A percentile compares a stretch with the other conserved stretches of the same genome.
These are phyloP conservation scores for Pythium phragmitis DNA, from an alignment of 352 stramenopile genomes.

Conservation along the genomic window DNA sequence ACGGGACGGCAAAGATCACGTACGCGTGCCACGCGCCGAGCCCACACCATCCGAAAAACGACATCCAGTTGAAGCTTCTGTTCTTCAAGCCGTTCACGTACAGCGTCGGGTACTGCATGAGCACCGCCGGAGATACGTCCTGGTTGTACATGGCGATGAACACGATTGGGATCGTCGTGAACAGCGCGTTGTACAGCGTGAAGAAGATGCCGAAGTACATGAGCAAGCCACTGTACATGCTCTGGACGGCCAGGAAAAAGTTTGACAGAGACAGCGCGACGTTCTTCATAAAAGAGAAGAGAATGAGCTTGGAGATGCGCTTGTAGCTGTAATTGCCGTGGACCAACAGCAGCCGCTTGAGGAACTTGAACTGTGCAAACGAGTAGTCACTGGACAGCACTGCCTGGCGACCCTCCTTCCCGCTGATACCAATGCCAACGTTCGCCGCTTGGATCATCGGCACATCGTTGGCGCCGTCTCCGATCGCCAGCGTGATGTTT, in stretches of 20 bases:
- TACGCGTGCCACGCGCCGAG: constrained; percentile 88
- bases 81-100: constrained; percentile 89
- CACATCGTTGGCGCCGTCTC: constrained; percentile 85
- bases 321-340: constrained; percentile 92
- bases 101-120: constrained; percentile 89
- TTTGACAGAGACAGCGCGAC: constrained; percentile 83
- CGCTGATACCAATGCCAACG: constrained; percentile 83
- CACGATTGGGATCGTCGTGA: constrained; percentile 89
- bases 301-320: constrained; percentile 85
- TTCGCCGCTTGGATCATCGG: constrained; percentile 89
- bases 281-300: constrained; percentile 91
- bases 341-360: constrained; percentile 80
- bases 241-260: constrained; percentile 82
- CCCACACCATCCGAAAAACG: constrained; percentile 85
- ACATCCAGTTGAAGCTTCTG: constrained; percentile 88
- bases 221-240: constrained; percentile 85
- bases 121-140: constrained; percentile 81
- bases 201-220: constrained; percentile 91
- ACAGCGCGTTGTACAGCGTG: constrained; percentile 88
- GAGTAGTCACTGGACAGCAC: constrained; percentile 86
- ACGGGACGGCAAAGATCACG: constrained; percentile 81
- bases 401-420: constrained; percentile 84
- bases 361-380: constrained; percentile 79
- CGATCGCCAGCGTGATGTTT: constrained; percentile 87
- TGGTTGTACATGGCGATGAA: constrained; percentile 91